A percentile compares a stretch with the other conserved stretches of the same genome.
Evolutionary conservation across 1,139 yeast species (phyloP).

Genomic region (Kazachstania sp.): DNA sequence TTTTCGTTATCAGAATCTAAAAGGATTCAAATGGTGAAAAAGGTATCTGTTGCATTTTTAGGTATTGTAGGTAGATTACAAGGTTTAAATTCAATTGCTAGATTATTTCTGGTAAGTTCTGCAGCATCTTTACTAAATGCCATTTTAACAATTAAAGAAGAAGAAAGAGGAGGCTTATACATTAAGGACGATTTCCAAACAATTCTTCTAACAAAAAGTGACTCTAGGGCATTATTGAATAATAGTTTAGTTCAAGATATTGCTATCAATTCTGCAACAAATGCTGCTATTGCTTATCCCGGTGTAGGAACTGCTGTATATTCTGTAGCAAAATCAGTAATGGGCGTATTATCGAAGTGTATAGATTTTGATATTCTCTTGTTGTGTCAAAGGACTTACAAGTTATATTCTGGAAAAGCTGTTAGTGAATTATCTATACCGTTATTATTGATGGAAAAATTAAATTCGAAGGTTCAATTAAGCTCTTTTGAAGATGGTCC

Average conservation of each 20-base stretch:
- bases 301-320: conserved; percentile 24
- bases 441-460: conserved; percentile 36
- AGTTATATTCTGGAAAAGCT: conserved; percentile 33
- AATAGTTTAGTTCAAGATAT: conserved; percentile 32
- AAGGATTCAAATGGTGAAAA: conserved; percentile 31
- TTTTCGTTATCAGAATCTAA: conserved; percentile 27
- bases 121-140: conserved; percentile 28
- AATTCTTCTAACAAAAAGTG: conserved; percentile 37
- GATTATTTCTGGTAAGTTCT: conserved; percentile 30
- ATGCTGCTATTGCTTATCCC: conserved; percentile 29
- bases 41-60: conserved; percentile 28
- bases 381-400: conserved; percentile 46
- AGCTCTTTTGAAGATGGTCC: conserved; percentile 37
- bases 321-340: conserved; percentile 33
- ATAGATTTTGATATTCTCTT: conserved; percentile 48
- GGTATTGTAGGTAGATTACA: conserved; percentile 25
- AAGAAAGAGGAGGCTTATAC: conserved; percentile 23
- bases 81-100: conserved; percentile 23
- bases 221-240: conserved; percentile 37
- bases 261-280: conserved; percentile 35
- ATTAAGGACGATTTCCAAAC: conserved; percentile 29
- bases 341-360: conserved; percentile 40
- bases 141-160: conserved; percentile 24
- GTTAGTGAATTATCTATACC: conserved; percentile 36
- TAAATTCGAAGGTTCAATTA: conserved; percentile 35